A percentile compares a stretch with the other conserved stretches of the same genome.
These are phyloP conservation scores for Alternaria ventricosa DNA, from an alignment of 2,329 filamentous ascomycete genomes.

Conservation along the genomic window DNA sequence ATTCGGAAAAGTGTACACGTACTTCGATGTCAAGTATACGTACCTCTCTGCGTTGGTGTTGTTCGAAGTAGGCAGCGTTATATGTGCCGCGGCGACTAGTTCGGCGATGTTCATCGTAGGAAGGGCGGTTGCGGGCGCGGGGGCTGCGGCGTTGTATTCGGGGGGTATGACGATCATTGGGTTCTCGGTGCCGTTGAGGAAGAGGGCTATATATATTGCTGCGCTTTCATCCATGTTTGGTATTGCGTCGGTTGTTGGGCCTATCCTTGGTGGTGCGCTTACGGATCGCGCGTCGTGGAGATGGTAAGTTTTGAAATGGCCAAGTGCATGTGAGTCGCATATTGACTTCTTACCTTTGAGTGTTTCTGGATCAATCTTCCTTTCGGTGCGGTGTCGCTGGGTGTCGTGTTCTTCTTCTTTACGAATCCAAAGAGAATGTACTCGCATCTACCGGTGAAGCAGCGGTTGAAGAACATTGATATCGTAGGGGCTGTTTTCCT, in stretches of 20 bases:
- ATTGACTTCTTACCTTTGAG: too few relatives aligned
- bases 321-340: too few relatives aligned
- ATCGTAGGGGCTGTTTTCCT: constrained; percentile 40
- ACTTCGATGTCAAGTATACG: constrained; percentile 60
- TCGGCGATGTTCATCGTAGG: constrained; percentile 63
- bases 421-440: constrained; percentile 32
- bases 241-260: constrained; percentile 50
- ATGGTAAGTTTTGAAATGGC: too few relatives aligned
- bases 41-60: constrained; percentile 58
- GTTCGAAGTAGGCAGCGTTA: constrained; percentile 59
- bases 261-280: constrained; percentile 52
- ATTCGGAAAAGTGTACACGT: constrained; percentile 65
- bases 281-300: constrained; percentile 50
- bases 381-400: constrained; percentile 50
- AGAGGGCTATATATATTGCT: constrained; percentile 52
- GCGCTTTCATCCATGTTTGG: constrained; percentile 48
- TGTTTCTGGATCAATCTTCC: constrained; percentile 54
- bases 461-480: constrained; percentile 49
- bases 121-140: constrained; percentile 61
- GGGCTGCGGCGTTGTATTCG: constrained; percentile 60
- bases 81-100: constrained; percentile 59
- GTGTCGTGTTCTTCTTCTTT: constrained; percentile 43
- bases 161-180: constrained; percentile 59
- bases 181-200: constrained; percentile 51
- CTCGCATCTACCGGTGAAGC: constrained; percentile 39